phyloP scores from a whole-genome alignment of 306 rosid species.

The Rosa rugosa region DNA sequence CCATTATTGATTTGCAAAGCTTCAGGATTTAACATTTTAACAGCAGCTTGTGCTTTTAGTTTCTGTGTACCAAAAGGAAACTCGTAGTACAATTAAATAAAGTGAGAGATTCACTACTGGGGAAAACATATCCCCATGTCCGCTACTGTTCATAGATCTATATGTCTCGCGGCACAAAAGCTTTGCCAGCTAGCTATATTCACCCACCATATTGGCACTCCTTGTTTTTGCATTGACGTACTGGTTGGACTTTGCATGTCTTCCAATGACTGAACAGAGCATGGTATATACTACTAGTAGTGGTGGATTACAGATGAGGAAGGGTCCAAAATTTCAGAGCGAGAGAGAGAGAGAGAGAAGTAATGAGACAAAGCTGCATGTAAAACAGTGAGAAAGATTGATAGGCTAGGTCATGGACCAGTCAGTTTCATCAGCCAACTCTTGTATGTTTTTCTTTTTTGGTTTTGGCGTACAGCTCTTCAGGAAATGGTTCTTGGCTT shows the following conservation, averaged over 20 bases:
- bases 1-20: conserved; percentile 22
- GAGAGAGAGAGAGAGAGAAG: not conserved
- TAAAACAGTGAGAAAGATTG: conserved; percentile 1
- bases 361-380: not conserved
- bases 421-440: not conserved
- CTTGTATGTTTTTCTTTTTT: not conserved
- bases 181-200: not conserved
- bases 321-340: not conserved
- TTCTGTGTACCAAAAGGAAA: not conserved
- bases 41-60: not conserved
- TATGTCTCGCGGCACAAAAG: not conserved
- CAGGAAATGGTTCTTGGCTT: not conserved
- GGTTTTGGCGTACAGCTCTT: not conserved
- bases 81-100: not conserved
- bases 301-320: conserved; percentile 6
- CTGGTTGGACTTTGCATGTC: not conserved
- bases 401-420: not conserved
- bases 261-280: not conserved
- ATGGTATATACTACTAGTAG: not conserved
- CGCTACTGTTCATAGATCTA: not conserved
- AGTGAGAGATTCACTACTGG: not conserved
- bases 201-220: not conserved
- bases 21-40: not conserved
- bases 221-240: not conserved
- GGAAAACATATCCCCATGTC: not conserved